Evolutionary conservation across 768 basidiomycete genomes (phyloP).

Genomic region (Lentinus tigrinus): DNA sequence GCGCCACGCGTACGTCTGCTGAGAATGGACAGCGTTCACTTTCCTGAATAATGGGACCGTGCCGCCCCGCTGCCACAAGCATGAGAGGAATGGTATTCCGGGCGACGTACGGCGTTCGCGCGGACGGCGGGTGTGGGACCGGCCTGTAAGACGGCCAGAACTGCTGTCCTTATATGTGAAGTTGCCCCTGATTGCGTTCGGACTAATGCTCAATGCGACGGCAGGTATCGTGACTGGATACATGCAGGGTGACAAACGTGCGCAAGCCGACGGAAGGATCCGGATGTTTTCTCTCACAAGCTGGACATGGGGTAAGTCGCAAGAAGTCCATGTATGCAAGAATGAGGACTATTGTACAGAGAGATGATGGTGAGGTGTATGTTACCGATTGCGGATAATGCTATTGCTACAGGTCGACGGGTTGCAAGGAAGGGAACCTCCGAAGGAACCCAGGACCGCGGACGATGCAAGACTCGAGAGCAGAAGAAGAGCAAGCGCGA

Average conservation of each 20-base stretch:
- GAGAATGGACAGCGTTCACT: background rate
- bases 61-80: background rate
- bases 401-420: no score
- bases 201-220: background rate
- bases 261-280: background rate
- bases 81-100: background rate
- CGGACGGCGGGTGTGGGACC: slow-evolving; percentile 3
- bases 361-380: no score
- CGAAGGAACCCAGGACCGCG: no score
- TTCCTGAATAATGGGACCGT: background rate
- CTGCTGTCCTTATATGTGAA: background rate
- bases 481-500: no score
- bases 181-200: background rate
- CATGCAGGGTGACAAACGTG: background rate
- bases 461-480: no score
- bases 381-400: no score
- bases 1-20: background rate
- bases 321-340: no score
- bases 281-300: no score
- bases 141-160: background rate
- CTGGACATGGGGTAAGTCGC: no score
- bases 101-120: background rate
- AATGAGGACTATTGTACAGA: no score
- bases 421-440: no score
- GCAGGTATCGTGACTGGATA: background rate